Conservation (phyloP, 805 yeast species). For the Wickerhamomyces queroliae region DNA sequence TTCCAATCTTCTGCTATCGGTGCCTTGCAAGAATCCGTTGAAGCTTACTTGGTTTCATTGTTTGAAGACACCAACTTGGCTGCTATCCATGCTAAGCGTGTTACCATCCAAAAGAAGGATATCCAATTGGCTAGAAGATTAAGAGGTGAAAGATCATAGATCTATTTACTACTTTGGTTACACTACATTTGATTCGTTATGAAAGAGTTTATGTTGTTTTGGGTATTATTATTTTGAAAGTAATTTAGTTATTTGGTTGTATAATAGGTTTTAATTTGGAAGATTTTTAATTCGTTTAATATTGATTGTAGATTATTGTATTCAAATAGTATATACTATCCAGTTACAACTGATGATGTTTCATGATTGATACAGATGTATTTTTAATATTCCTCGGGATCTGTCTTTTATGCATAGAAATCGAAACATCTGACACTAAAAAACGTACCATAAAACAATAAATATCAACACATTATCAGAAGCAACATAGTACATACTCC, state of each 20-base stretch:
- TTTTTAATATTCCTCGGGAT: no score
- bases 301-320: no score
- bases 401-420: no score
- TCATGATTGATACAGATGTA: no score
- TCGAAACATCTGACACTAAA: not conserved
- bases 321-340: no score
- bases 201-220: not conserved
- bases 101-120: conserved; percentile 97
- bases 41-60: conserved; percentile 92
- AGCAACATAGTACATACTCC: no score
- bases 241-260: not conserved
- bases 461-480: no score
- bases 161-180: conserved; percentile 1
- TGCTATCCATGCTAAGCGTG: conserved; percentile 99
- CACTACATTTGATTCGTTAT: not conserved
- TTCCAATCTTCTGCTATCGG: conserved; percentile 97
- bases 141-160: conserved; percentile 90
- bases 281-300: not conserved
- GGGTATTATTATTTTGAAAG: not conserved
- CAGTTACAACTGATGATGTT: no score
- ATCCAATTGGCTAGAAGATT: conserved; percentile 97
- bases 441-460: not conserved
- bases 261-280: not conserved
- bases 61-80: conserved; percentile 98
- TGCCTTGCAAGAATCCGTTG: conserved; percentile 98